Evolutionary conservation across 768 basidiomycete species (phyloP), one percentile per base, ranked within the genome.

Genomic region (Suillus clintonianus): DNA sequence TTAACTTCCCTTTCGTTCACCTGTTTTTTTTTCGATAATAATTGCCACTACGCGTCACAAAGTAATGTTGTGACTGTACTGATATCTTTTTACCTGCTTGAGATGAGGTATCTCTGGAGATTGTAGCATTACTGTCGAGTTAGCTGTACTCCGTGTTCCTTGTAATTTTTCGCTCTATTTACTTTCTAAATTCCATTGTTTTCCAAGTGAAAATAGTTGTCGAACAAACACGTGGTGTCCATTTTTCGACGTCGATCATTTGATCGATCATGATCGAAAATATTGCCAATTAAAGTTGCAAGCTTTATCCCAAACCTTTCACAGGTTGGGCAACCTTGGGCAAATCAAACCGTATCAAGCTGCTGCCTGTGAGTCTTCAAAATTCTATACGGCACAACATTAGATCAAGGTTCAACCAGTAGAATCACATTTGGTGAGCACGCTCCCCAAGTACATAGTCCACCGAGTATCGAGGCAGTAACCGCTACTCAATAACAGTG

Each of bases 381-480:
- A 17, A 5, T 17, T 43, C 19, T n/a, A 43, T 43, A 7, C 19
- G n/a, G 19, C 17, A 8, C 19, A 9, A 43, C 42, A 4, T 10
- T n/a, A 19, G 42, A 19, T 43, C n/a, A 41, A 56, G 54, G 24
- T 50, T 43, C 17, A 45, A 42, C 42, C 5, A 8, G 42, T 42
- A 42, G 17, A 42, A 42, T 42, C 14, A 15, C 39, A 41, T 41
- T 15, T 41, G 39, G 58, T 63, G 6, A 69, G 67, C 10, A 76
- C 69, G 4, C 47, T 58, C 0, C 68, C 57, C 71, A 72, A 37
- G 60, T 64, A 51, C 74, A 75, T 14, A n/a, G 59, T 8, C 59
- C 65, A 5, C 61, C 60, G 51, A 74, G 56, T 7, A 56, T 60
- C 32, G 57, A 81, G 37, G 14, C 68, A 73, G 36, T 67, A 73